phyloP scores from a whole-genome alignment of 352 stramenopile species.

The Globisporangium recalcitrans region DNA sequence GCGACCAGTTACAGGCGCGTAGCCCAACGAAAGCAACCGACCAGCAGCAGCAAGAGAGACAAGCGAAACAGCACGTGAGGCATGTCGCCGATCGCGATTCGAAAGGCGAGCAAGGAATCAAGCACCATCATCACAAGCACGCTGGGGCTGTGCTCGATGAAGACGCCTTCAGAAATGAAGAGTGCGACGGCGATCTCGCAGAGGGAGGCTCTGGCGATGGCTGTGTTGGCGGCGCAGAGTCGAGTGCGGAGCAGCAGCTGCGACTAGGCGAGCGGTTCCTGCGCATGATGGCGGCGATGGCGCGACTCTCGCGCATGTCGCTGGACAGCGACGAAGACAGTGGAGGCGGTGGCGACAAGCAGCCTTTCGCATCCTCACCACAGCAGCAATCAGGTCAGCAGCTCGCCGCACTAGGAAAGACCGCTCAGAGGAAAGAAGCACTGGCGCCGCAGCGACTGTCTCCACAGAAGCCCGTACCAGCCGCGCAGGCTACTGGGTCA shows the following conservation, averaged over 20 bases:
- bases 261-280: conserved; percentile 54
- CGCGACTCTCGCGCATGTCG: conserved; percentile 27
- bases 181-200: background rate
- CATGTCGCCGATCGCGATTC: background rate
- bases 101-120: background rate
- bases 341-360: no score
- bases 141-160: background rate
- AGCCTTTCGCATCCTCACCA: background rate
- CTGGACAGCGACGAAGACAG: conserved; percentile 1
- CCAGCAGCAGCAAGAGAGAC: conserved; percentile 13
- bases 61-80: background rate
- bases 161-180: background rate
- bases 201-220: no score
- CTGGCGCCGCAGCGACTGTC: background rate
- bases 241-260: conserved; percentile 18
- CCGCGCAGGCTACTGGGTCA: background rate
- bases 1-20: conserved; percentile 19
- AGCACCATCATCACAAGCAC: background rate
- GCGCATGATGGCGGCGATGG: conserved; percentile 48
- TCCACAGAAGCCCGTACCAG: conserved; percentile 2
- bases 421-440: conserved; percentile 2
- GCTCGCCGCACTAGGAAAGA: conserved; percentile 6
- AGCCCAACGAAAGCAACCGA: conserved; percentile 13
- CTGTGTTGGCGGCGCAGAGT: no score
- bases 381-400: background rate